Evolutionary conservation across 441 rosid species (phyloP).

Genomic region (Pelargonium australe): DNA sequence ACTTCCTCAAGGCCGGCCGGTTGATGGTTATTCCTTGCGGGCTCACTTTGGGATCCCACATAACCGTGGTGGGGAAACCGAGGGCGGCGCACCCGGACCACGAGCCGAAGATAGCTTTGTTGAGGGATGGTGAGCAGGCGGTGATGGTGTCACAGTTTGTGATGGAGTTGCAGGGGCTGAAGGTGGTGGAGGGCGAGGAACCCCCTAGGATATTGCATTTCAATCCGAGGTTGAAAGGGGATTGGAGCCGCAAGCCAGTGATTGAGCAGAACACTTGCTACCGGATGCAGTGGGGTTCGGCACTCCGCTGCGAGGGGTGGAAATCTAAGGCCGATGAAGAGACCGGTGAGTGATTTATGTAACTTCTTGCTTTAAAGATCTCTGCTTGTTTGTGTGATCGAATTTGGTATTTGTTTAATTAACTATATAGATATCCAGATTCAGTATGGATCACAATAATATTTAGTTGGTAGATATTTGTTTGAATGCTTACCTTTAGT

Average conservation of each 20-base stretch:
- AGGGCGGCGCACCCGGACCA: conserved; percentile 55
- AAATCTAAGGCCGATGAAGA: conserved; percentile 72
- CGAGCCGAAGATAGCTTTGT: conserved; percentile 49
- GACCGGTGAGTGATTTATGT: conserved; percentile 43
- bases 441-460: neutral
- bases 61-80: conserved; percentile 81
- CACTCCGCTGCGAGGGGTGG: conserved; percentile 78
- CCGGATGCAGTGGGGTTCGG: conserved; percentile 89
- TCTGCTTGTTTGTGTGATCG: neutral
- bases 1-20: conserved; percentile 37
- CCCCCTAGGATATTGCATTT: conserved; percentile 91
- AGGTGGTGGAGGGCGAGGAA: conserved; percentile 79
- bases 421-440: neutral
- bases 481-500: neutral
- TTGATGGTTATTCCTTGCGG: conserved; percentile 80
- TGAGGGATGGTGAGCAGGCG: conserved; percentile 39
- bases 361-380: neutral
- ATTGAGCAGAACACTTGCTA: conserved; percentile 97
- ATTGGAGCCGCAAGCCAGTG: conserved; percentile 88
- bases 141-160: conserved; percentile 76
- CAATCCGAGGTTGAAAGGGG: conserved; percentile 85
- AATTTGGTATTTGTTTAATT: neutral
- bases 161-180: conserved; percentile 88
- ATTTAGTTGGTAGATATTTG: neutral
- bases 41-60: conserved; percentile 76